phyloP scores from a whole-genome alignment of 2,329 filamentous ascomycete genomes.

The Diaporthe sp. region DNA sequence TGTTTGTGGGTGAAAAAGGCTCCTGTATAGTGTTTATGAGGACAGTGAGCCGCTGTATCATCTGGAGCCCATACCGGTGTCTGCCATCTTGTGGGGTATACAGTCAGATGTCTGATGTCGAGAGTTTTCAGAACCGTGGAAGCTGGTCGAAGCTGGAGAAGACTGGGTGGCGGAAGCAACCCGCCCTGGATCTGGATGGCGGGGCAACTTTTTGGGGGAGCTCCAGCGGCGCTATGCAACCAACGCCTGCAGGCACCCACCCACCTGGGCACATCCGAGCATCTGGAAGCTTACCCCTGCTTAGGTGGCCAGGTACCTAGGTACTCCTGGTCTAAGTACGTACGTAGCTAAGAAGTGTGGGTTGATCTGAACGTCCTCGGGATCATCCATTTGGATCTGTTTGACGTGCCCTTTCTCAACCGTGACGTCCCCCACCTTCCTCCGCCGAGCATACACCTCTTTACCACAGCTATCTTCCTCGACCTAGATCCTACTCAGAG shows the following conservation, averaged over 20 bases:
- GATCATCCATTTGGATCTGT: not conserved
- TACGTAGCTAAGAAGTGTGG: not conserved
- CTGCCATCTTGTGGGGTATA: constrained; percentile 53
- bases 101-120: constrained; percentile 3
- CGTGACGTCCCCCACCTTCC: not conserved
- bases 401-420: not conserved
- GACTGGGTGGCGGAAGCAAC: constrained; percentile 10
- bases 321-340: not conserved
- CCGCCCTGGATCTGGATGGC: constrained; percentile 37
- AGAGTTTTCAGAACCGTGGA: constrained; percentile 30
- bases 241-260: constrained; percentile 4
- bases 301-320: not conserved
- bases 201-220: constrained; percentile 42
- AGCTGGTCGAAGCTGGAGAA: constrained; percentile 43
- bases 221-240: not conserved
- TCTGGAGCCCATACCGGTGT: constrained; percentile 51
- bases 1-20: not conserved
- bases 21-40: too few species aligned
- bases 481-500: not conserved
- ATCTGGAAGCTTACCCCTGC: constrained; percentile 15
- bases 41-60: not conserved
- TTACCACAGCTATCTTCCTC: not conserved
- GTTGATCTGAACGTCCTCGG: not conserved
- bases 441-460: not conserved
- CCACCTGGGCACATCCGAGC: not conserved